Percentiles rank a stretch among this genome's conserved stretches.
Evolutionary conservation across 768 basidiomycete genomes (phyloP).

Genomic region (Symmetrospora coprosmae): DNA sequence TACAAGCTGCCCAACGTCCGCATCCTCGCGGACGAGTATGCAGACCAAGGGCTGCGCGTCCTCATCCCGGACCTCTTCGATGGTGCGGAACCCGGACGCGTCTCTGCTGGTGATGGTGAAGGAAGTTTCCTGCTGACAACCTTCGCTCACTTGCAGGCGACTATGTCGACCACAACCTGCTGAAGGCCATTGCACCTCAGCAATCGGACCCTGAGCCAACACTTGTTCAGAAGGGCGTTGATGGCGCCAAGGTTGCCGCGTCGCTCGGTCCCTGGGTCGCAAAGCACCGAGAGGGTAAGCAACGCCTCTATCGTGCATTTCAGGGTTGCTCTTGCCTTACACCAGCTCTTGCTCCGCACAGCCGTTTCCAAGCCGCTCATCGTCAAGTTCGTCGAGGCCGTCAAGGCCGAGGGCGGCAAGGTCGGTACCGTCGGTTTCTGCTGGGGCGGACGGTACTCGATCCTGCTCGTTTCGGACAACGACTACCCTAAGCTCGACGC

Average conservation of each 20-base stretch:
- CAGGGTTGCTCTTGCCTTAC: neutral
- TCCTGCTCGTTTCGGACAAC: neutral
- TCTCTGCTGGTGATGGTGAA: neutral
- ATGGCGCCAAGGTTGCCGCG: conserved; percentile 34
- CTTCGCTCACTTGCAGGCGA: conserved; percentile 22
- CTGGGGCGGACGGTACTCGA: conserved; percentile 33
- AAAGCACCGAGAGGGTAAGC: conserved; percentile 23
- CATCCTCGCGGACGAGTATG: conserved; percentile 37
- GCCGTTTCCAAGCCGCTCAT: conserved; percentile 36
- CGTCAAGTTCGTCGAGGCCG: conserved; percentile 35
- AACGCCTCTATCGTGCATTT: neutral
- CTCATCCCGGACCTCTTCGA: conserved; percentile 36
- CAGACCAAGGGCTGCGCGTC: conserved; percentile 36
- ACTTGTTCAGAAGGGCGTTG: conserved; percentile 31
- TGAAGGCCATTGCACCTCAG: conserved; percentile 36
- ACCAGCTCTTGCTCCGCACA: conserved; percentile 29
- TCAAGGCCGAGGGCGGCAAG: conserved; percentile 34
- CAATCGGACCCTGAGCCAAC: conserved; percentile 33
- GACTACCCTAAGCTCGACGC: conserved; percentile 19
- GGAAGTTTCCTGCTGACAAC: neutral
- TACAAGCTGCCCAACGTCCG: conserved; percentile 30
- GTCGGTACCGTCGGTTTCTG: conserved; percentile 38
- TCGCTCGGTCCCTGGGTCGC: conserved; percentile 36
- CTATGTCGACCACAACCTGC: conserved; percentile 29
- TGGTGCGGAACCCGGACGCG: neutral